Percentiles rank a stretch among this genome's conserved stretches.
These are phyloP conservation scores for Dothistroma septosporum DNA, from an alignment of 2,329 filamentous ascomycete species.

Conservation along the genomic window DNA sequence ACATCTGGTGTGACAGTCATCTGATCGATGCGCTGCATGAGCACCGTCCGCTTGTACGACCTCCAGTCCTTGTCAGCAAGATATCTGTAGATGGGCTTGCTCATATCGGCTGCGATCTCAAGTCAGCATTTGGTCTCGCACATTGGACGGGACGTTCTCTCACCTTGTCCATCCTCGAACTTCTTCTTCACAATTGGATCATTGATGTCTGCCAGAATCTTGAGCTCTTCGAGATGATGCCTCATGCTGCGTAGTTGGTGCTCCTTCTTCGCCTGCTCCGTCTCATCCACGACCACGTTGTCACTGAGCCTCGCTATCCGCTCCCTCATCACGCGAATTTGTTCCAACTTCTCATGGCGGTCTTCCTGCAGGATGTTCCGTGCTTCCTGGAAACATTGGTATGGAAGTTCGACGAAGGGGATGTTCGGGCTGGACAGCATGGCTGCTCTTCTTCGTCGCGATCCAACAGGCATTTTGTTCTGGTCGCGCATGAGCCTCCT, in stretches of 20 bases:
- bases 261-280: constrained; percentile 50
- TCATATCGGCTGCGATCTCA: constrained; percentile 67
- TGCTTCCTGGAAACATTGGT: constrained; percentile 97
- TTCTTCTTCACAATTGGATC: constrained; percentile 88
- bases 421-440: constrained; percentile 53
- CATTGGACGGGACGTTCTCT: constrained; percentile 26
- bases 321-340: constrained; percentile 63
- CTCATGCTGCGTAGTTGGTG: constrained; percentile 65
- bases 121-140: not conserved
- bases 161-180: constrained; percentile 89
- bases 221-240: constrained; percentile 68
- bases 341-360: constrained; percentile 70
- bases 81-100: constrained; percentile 90
- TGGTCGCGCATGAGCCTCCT: constrained; percentile 58
- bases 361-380: constrained; percentile 76
- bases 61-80: constrained; percentile 87
- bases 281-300: constrained; percentile 34
- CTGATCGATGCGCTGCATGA: constrained; percentile 80
- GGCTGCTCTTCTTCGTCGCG: constrained; percentile 64
- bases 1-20: constrained; percentile 87
- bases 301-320: constrained; percentile 66
- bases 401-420: constrained; percentile 90
- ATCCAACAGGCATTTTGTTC: constrained; percentile 69
- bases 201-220: constrained; percentile 90
- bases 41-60: constrained; percentile 70